Conservation (phyloP, 1,139 yeast genomes). For the Candida freyschussii region DNA sequence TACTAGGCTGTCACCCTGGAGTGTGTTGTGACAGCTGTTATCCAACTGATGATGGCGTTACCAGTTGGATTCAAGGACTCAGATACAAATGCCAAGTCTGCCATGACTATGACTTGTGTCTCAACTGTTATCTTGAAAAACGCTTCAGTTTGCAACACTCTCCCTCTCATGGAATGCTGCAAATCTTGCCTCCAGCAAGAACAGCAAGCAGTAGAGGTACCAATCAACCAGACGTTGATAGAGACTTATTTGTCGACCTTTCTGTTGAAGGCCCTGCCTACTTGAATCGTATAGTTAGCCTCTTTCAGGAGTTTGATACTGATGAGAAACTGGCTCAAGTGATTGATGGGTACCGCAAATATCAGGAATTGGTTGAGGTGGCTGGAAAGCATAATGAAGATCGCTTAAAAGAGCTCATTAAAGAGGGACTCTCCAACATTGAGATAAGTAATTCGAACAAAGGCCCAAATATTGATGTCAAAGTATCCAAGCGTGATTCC, state of each 20-base stretch:
- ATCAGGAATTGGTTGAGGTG: slow-evolving; percentile 5
- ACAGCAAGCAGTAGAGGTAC: background rate
- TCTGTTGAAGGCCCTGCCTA: slow-evolving; percentile 2
- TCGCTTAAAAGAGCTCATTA: too few species aligned
- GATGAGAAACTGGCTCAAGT: slow-evolving; percentile 9
- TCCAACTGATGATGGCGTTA: slow-evolving; percentile 6
- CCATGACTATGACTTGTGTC: slow-evolving; percentile 52
- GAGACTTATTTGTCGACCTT: slow-evolving; percentile 8
- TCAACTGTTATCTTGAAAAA: slow-evolving; percentile 38
- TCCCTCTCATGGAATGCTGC: slow-evolving; percentile 5
- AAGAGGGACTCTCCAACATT: too few species aligned
- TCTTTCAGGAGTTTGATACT: slow-evolving; percentile 6
- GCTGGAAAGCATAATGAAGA: too few species aligned
- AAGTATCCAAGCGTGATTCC: slow-evolving; percentile 4
- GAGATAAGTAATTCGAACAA: background rate
- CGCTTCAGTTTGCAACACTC: slow-evolving; percentile 24
- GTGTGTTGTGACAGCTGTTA: slow-evolving; percentile 44
- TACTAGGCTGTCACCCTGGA: slow-evolving; percentile 19
- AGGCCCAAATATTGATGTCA: slow-evolving; percentile 4
- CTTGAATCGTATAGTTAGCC: slow-evolving; percentile 1
- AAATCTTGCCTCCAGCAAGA: background rate
- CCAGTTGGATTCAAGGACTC: slow-evolving; percentile 8
- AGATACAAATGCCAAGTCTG: slow-evolving; percentile 56
- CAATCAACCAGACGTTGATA: background rate
- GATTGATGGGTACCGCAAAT: slow-evolving; percentile 2